A percentile compares a stretch with the other conserved stretches of the same genome.
Evolutionary conservation across 106 monocot species (phyloP).

Genomic region (Platanthera guangdongensis): DNA sequence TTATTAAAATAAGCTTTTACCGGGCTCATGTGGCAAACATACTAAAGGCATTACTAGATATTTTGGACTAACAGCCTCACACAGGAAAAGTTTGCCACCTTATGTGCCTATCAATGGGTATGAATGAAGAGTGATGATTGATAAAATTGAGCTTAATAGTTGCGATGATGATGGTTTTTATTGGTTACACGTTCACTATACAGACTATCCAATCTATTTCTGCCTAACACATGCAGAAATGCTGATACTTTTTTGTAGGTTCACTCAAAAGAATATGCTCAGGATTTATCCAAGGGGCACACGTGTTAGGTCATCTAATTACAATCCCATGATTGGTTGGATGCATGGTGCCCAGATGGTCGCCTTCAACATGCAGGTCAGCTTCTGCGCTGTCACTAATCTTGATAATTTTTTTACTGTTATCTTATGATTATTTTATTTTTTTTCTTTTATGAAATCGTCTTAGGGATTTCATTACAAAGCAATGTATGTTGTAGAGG

Average conservation of each 20-base stretch:
- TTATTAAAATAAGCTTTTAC: no score
- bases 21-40: no score
- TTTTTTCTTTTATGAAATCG: not conserved
- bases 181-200: not conserved
- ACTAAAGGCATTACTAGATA: no score
- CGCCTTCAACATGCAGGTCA: constrained; percentile 93
- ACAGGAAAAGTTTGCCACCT: not conserved
- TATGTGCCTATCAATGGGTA: not conserved
- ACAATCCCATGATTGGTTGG: constrained; percentile 74
- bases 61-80: no score
- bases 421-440: not conserved
- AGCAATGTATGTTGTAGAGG: not conserved
- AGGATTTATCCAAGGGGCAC: constrained; percentile 76
- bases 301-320: constrained; percentile 68
- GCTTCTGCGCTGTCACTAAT: not conserved
- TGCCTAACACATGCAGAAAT: not conserved
- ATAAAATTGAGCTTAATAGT: not conserved
- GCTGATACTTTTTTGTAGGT: constrained; percentile 31
- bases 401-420: not conserved
- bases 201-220: not conserved
- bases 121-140: not conserved
- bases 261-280: constrained; percentile 68
- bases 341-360: constrained; percentile 90
- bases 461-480: not conserved
- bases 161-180: not conserved